Evolutionary conservation across 2,329 filamentous ascomycete genomes (phyloP).

Genomic region (Xylariales sp.): DNA sequence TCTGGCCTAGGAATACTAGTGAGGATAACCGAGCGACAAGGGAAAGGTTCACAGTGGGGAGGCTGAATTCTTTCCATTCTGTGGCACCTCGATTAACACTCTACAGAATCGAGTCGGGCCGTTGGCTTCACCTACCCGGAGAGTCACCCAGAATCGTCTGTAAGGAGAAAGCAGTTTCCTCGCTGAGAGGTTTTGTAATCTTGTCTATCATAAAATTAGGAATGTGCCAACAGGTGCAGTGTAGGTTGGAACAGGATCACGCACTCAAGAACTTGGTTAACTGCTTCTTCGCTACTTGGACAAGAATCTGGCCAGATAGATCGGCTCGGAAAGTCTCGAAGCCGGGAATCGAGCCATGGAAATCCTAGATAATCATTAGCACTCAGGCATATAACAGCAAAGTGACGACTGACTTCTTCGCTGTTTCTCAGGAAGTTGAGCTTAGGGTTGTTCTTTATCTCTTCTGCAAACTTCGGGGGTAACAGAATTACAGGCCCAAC

Average conservation of each 20-base stretch:
- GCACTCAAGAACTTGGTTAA: constrained; percentile 24
- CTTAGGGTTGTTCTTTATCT: constrained; percentile 26
- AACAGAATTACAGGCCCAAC: constrained; percentile 16
- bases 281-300: constrained; percentile 27
- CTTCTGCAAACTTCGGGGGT: constrained; percentile 17
- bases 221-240: no score
- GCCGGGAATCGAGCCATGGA: constrained; percentile 18
- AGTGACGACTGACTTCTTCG: constrained; percentile 1
- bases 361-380: constrained; percentile 19
- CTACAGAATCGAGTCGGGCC: no score
- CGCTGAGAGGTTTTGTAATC: constrained; percentile 17
- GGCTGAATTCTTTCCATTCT: constrained; percentile 25
- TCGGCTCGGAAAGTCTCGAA: constrained; percentile 19
- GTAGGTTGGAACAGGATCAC: not conserved
- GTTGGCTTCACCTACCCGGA: not conserved
- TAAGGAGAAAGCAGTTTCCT: constrained; percentile 23
- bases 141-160: constrained; percentile 19
- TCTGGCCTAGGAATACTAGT: constrained; percentile 26
- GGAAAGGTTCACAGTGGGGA: constrained; percentile 1
- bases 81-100: not conserved
- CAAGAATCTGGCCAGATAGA: not conserved
- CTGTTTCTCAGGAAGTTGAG: constrained; percentile 3
- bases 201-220: constrained; percentile 9
- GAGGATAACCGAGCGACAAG: constrained; percentile 25
- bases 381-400: not conserved